A percentile compares a stretch with the other conserved stretches of the same genome.
phyloP scores from a whole-genome alignment of 2,329 filamentous ascomycete genomes.

The Neonectria hederae region DNA sequence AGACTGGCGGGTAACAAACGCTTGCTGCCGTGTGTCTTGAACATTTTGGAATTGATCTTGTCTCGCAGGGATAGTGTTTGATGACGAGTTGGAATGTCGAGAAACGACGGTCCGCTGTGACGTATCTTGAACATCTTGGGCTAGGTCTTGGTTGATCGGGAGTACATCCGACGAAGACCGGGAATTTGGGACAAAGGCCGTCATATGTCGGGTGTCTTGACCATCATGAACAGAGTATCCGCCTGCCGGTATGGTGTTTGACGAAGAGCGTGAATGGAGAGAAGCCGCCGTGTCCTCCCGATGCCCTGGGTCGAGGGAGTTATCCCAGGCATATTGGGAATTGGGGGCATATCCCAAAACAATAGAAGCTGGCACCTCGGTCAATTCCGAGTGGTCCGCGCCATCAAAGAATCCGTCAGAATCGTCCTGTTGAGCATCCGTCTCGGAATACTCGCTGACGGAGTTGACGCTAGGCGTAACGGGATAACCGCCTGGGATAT shows the following conservation, averaged over 20 bases:
- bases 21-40: background rate
- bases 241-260: background rate
- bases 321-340: background rate
- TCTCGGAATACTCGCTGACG: constrained; percentile 13
- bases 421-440: background rate
- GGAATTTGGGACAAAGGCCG: background rate
- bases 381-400: background rate
- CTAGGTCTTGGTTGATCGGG: background rate
- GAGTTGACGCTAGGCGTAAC: constrained; percentile 36
- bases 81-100: background rate
- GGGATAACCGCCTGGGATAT: constrained; percentile 41
- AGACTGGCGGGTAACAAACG: background rate
- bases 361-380: background rate
- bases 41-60: background rate
- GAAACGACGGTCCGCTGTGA: too few relatives aligned
- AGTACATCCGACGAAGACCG: background rate
- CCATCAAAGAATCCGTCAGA: too few relatives aligned
- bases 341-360: background rate
- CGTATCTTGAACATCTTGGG: background rate
- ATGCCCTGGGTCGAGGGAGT: background rate
- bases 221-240: background rate
- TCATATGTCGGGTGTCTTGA: background rate
- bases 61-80: background rate
- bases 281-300: background rate
- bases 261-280: background rate